Evolutionary conservation across 2,329 filamentous ascomycete genomes (phyloP).

Genomic region (Apiospora rasikravindrae): DNA sequence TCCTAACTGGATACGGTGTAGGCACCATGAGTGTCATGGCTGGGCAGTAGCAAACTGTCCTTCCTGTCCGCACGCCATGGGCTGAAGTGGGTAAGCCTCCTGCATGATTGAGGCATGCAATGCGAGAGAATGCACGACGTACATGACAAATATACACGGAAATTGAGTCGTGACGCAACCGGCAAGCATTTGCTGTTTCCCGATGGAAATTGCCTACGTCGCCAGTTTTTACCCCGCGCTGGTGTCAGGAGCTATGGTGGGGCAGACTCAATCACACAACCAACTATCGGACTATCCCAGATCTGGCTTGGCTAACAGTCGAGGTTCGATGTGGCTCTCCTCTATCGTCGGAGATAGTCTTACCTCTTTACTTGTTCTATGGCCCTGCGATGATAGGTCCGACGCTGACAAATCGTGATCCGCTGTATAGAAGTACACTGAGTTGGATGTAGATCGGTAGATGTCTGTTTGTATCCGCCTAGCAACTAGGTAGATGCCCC

Average conservation of each 20-base stretch:
- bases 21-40: not conserved
- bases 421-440: not conserved
- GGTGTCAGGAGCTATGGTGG: constrained; percentile 3
- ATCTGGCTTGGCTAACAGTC: not conserved
- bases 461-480: not conserved
- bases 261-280: not conserved
- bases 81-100: not conserved
- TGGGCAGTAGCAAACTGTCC: not conserved
- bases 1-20: not conserved
- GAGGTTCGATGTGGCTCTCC: not conserved
- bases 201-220: not conserved
- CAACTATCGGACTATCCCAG: not conserved
- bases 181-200: not conserved
- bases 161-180: constrained; percentile 4
- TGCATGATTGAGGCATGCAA: not conserved
- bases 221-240: constrained; percentile 6
- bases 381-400: not conserved
- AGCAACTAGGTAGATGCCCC: not conserved
- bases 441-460: not conserved
- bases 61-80: not conserved
- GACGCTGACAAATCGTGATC: not conserved
- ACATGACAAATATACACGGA: not conserved
- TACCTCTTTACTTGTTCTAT: not conserved
- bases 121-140: not conserved
- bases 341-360: not conserved